Evolutionary conservation across 2,329 filamentous ascomycete species (phyloP).

Genomic region (Fusarium sterilihyphosum): DNA sequence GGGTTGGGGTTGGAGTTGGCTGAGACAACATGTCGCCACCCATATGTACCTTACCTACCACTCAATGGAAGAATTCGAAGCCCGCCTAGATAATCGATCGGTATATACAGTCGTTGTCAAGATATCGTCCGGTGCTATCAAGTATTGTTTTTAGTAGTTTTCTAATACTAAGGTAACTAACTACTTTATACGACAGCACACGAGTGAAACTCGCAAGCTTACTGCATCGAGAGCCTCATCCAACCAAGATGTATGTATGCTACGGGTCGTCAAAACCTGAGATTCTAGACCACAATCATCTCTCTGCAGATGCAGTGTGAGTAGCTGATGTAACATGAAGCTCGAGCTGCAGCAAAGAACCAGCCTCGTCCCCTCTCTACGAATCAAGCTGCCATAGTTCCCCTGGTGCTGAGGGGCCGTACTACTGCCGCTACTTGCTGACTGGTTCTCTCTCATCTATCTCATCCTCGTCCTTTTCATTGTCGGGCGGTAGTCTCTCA

Average conservation of each 20-base stretch:
- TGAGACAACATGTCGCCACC: slow-evolving; percentile 10
- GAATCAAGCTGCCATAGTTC: slow-evolving; percentile 1
- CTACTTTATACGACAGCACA: background rate
- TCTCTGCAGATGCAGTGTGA: background rate
- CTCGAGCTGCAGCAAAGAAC: slow-evolving; percentile 5
- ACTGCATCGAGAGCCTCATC: background rate
- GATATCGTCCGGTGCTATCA: background rate
- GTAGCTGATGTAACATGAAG: slow-evolving; percentile 9
- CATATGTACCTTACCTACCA: background rate
- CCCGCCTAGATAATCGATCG: background rate
- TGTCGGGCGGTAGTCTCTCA: background rate
- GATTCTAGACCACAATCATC: background rate
- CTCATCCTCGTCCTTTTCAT: background rate
- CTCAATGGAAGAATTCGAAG: background rate
- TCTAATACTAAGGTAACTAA: background rate
- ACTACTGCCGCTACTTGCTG: background rate
- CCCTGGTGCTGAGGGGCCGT: slow-evolving; percentile 5
- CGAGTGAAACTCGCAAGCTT: background rate
- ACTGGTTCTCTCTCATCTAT: background rate
- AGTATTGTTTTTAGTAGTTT: background rate
- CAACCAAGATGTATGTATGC: background rate
- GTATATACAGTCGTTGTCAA: background rate
- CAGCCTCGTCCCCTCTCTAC: slow-evolving; percentile 1
- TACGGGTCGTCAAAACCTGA: background rate
- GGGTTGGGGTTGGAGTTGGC: background rate